These are phyloP conservation scores for Colletotrichum tropicale DNA, from an alignment of 2,329 filamentous ascomycete genomes.

Conservation along the genomic window DNA sequence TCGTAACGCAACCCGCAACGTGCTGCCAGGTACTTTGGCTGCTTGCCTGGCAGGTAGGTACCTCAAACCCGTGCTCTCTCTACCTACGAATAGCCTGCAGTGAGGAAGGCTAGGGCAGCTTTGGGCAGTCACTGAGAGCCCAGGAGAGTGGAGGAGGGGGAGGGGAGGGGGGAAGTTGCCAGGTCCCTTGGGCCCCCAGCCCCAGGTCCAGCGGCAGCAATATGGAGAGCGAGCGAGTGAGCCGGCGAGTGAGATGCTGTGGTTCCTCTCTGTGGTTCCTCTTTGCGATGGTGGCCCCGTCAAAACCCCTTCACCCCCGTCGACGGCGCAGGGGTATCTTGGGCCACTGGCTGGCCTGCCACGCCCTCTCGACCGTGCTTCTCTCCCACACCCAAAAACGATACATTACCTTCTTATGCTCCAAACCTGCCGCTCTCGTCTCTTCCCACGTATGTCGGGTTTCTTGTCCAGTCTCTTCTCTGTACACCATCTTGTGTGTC, in stretches of 20 bases:
- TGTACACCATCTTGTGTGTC: conserved; percentile 24
- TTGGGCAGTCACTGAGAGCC: background rate
- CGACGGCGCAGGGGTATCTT: conserved; percentile 20
- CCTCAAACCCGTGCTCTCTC: background rate
- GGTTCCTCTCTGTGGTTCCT: conserved; percentile 9
- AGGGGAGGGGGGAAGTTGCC: background rate
- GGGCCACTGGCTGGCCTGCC: conserved; percentile 19
- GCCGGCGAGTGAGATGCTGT: conserved; percentile 4
- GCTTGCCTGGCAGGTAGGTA: background rate
- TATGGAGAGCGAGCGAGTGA: background rate
- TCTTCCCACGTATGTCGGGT: conserved; percentile 18
- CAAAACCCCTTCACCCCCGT: background rate
- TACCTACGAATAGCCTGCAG: background rate
- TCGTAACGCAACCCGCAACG: background rate
- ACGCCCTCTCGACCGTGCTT: conserved; percentile 11
- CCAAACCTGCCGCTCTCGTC: background rate
- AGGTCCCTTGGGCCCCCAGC: background rate
- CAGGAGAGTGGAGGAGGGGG: background rate
- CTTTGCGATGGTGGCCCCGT: conserved; percentile 8
- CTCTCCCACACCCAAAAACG: conserved; percentile 11
- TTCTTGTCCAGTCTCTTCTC: conserved; percentile 35
- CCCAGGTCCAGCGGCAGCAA: background rate
- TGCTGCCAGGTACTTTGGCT: background rate
- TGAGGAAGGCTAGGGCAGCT: background rate
- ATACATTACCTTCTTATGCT: conserved; percentile 19